Evolutionary conservation across 129 eudicot genomes (phyloP).

Genomic region (Tanacetum coccineum): DNA sequence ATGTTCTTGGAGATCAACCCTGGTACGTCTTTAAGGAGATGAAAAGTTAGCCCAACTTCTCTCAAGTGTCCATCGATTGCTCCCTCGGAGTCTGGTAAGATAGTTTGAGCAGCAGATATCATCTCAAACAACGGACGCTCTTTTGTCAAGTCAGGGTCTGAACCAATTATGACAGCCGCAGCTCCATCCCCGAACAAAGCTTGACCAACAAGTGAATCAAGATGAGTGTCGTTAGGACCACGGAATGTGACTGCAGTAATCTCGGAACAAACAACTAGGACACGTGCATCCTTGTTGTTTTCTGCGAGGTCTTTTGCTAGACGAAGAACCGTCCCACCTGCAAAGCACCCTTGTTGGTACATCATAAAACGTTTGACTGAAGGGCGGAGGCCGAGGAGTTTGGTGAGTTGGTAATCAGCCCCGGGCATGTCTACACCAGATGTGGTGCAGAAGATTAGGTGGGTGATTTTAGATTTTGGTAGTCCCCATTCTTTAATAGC

Average conservation of each 20-base stretch:
- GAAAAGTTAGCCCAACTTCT: constrained; percentile 37
- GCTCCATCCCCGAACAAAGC: constrained; percentile 57
- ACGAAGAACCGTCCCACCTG: constrained; percentile 53
- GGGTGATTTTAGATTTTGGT: constrained; percentile 61
- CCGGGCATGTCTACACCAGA: constrained; percentile 80
- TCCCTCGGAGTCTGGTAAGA: constrained; percentile 33
- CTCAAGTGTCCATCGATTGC: constrained; percentile 35
- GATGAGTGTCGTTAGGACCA: constrained; percentile 56
- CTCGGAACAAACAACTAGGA: constrained; percentile 60
- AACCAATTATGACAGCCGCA: constrained; percentile 33
- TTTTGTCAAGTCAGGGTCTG: constrained; percentile 29
- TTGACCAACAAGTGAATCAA: constrained; percentile 60
- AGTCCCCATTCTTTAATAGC: constrained; percentile 53
- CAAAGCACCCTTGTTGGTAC: constrained; percentile 40
- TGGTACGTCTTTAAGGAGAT: constrained; percentile 44
- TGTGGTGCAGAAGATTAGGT: constrained; percentile 64
- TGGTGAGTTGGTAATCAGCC: constrained; percentile 68
- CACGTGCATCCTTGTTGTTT: constrained; percentile 60
- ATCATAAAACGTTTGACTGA: constrained; percentile 57
- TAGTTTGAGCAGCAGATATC: constrained; percentile 35
- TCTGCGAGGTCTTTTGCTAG: constrained; percentile 67
- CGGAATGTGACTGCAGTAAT: constrained; percentile 67
- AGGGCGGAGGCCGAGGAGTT: constrained; percentile 64
- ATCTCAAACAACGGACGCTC: constrained; percentile 36
- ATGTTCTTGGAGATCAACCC: constrained; percentile 55